Percentiles rank a stretch among this genome's conserved stretches.
These are phyloP conservation scores for Lycium barbarum DNA, from an alignment of 257 asterid species.

Conservation along the genomic window DNA sequence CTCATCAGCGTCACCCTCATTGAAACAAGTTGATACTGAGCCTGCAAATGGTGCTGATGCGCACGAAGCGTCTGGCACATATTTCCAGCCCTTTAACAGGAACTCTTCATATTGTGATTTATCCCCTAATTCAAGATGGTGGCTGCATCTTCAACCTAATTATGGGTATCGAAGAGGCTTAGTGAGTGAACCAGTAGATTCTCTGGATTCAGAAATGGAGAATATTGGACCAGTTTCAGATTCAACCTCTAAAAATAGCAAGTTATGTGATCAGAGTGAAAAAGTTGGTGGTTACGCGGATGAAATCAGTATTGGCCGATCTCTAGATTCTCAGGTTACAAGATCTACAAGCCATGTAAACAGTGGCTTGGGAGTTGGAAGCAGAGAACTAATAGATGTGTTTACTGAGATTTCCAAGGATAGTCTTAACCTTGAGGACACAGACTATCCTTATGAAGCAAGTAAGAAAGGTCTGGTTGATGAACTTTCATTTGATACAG, in stretches of 20 bases:
- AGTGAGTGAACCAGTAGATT: constrained; percentile 42
- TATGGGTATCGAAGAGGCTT: constrained; percentile 51
- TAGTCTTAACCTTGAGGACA: constrained; percentile 33
- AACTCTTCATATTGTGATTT: constrained; percentile 57
- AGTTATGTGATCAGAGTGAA: constrained; percentile 32
- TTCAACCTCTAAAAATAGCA: constrained; percentile 25
- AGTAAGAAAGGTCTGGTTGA: constrained; percentile 35
- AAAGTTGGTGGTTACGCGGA: constrained; percentile 35
- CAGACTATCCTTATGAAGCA: constrained; percentile 37
- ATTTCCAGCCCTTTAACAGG: constrained; percentile 47
- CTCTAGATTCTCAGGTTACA: constrained; percentile 40
- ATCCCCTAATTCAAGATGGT: constrained; percentile 82
- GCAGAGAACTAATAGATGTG: constrained; percentile 31
- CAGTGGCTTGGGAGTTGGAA: constrained; percentile 38
- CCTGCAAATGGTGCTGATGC: constrained; percentile 41
- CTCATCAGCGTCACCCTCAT: constrained; percentile 57
- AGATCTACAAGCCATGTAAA: constrained; percentile 35
- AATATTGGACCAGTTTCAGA: constrained; percentile 34
- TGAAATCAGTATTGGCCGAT: constrained; percentile 35
- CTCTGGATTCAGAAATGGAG: constrained; percentile 43
- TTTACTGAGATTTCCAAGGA: constrained; percentile 34
- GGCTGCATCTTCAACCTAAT: constrained; percentile 72
- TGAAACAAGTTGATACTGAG: constrained; percentile 50
- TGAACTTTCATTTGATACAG: constrained; percentile 50
- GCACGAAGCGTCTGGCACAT: constrained; percentile 48